A percentile compares a stretch with the other conserved stretches of the same genome.
phyloP scores from a whole-genome alignment of 2,329 filamentous ascomycete genomes.

The Cladosporium sp. region DNA sequence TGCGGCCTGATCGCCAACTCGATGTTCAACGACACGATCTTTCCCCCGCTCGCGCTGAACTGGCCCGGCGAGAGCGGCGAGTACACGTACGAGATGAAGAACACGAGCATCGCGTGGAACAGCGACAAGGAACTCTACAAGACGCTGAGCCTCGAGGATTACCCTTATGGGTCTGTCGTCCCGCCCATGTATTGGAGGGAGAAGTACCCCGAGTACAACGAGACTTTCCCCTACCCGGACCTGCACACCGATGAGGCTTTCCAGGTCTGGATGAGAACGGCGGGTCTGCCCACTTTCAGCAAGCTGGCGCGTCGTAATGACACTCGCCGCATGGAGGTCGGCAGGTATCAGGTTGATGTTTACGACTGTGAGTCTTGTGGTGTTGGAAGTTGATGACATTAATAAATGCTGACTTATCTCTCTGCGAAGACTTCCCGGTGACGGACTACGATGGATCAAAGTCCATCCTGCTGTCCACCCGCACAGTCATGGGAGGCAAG shows the following conservation, averaged over 20 bases:
- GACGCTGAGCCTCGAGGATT: constrained; percentile 54
- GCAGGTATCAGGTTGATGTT: constrained; percentile 74
- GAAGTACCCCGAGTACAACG: constrained; percentile 69
- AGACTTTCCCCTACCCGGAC: constrained; percentile 63
- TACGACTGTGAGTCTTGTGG: constrained; percentile 62
- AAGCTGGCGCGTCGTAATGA: constrained; percentile 88
- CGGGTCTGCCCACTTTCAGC: constrained; percentile 88
- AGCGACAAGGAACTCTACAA: constrained; percentile 76
- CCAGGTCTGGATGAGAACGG: constrained; percentile 98
- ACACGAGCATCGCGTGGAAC: constrained; percentile 76
- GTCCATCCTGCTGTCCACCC: constrained; percentile 81
- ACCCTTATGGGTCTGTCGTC: constrained; percentile 61
- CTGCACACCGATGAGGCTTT: constrained; percentile 76
- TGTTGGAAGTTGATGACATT: not conserved
- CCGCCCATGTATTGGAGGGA: constrained; percentile 83
- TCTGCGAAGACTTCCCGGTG: constrained; percentile 71
- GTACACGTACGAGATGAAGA: constrained; percentile 69
- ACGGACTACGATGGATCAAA: constrained; percentile 79
- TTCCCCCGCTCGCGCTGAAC: constrained; percentile 59
- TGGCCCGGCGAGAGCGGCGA: constrained; percentile 38
- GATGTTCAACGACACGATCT: constrained; percentile 90
- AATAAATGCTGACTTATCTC: not conserved
- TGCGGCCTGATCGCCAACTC: constrained; percentile 97
- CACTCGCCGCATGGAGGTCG: constrained; percentile 59
- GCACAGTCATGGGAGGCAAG: constrained; percentile 88